phyloP scores from a whole-genome alignment of 306 rosid genomes.

The Oemleria cerasiformis region DNA sequence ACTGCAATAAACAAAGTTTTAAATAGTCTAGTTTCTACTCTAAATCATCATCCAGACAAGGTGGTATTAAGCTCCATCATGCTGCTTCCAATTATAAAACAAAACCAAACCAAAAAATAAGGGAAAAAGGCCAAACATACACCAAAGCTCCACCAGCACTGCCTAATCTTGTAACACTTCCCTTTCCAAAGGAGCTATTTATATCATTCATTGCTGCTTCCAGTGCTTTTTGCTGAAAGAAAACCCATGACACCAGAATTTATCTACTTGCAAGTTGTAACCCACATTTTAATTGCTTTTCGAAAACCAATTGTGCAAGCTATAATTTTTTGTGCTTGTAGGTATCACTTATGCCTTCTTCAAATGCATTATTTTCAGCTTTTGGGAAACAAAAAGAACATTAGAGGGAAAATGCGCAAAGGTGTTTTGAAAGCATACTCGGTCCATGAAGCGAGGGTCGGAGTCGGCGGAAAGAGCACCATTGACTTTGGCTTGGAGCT shows the following conservation, averaged over 20 bases:
- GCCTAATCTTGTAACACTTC: constrained; percentile 94
- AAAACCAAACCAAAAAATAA: no score
- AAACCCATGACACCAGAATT: constrained; percentile 29
- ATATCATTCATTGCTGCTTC: constrained; percentile 98
- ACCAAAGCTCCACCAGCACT: constrained; percentile 99
- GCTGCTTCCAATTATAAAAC: constrained; percentile 3
- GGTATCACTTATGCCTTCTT: not conserved
- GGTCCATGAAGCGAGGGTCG: constrained; percentile 74
- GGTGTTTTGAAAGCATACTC: constrained; percentile 37
- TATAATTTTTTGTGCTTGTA: not conserved
- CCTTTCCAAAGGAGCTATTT: constrained; percentile 88
- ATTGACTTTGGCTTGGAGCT: constrained; percentile 64
- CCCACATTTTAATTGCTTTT: not conserved
- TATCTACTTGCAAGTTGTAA: not conserved
- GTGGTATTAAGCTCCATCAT: not conserved
- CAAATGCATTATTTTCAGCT: not conserved
- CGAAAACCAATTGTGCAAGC: not conserved
- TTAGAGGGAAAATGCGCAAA: not conserved
- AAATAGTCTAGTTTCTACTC: constrained; percentile 15
- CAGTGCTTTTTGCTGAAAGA: constrained; percentile 85
- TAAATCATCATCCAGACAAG: constrained; percentile 17
- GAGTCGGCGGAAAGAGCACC: constrained; percentile 72
- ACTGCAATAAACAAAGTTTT: constrained; percentile 44
- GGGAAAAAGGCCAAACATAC: constrained; percentile 36
- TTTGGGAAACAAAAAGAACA: not conserved